Evolutionary conservation across 148 eudicot species (phyloP), one percentile per base, ranked within the genome.

Genomic region (Heliamphora exappendiculata): DNA sequence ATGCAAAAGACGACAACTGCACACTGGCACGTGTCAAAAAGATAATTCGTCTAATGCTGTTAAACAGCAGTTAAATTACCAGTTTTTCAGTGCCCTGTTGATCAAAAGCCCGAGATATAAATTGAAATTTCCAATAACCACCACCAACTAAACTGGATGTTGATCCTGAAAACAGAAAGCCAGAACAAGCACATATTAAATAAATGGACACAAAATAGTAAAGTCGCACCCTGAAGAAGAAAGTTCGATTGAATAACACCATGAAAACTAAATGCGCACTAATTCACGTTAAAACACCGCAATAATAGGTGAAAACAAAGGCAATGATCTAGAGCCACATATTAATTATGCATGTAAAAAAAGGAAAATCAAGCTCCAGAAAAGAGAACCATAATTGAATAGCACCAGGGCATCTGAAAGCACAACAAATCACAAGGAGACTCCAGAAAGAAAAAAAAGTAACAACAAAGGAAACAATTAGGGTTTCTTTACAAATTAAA

Each of bases 151-250:
- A 50, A 72, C 26, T 28, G 65, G 39, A 9, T 29, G 69, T 0
- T 67, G 51, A 12, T 20, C 77, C 24, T 57, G 51, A 62, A 45
- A 62, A 33, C 0, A 58, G 3, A 7, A 45, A 2, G n/a, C 24
- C 14, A 26, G 51, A 76, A 76, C 39, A 51, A 73, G 29, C 39
- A 44, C 24, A 44, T 14, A 44, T 72, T 73, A n/a, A 64, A 37
- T 64, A 59, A 14, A 63, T 29, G 62, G 37, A 73, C n/a, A 17
- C 44, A 37, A 34, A 78, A 16, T 33, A 71, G 75, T 57, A 60
- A 58, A 78, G 59, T 33, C 33, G 33, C 70, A 76, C 73, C 20
- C 51, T 7, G 31, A 19, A 19, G 14, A 14, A 26, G 20, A 16
- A 68, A 41, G 37, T 39, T 7, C 7, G 47, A 64, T 47, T 19